Base-by-base conservation (phyloP, 1,139 yeast genomes). In the Pichia sp. region DNA sequence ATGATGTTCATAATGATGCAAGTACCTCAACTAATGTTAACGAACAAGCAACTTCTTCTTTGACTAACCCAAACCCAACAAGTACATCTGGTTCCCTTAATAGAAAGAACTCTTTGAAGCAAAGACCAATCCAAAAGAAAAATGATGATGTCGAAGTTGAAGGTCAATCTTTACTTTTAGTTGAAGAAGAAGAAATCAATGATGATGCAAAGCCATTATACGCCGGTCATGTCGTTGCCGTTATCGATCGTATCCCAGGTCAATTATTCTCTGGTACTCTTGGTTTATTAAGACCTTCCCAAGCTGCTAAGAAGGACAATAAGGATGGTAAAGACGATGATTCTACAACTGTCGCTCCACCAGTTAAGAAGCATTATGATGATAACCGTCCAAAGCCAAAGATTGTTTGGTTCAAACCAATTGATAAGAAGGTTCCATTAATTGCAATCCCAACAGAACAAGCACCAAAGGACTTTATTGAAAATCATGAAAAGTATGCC, bases 381-480 rank as follows among this genome's bases (percentile, higher is more conserved):
- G 50, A 79, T 70, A 57, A 45, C 11, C 40, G 43, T 14, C 48
- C 52, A 54, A 79, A 80, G 35, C 99, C 99, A 35, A 93, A 93
- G 64, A 93, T 93, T 71, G 98, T 93, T 34, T 93, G 99, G 99
- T 93, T 93, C 68, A 93, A 93, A 66, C 99, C 99, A 31, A 90
- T 96, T 2, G 99, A 93, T 66, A 93, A 93, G 68, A 88, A 95
- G 56, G 99, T 93, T 18, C 99, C 99, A 6, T 76, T 93, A 56
- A 91, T 93, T 71, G 99, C 99, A 14, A 93, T 93, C 57, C 99
- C 99, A 38, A 93, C 98, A 3, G 99, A 93, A 63, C 96, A 93
- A 66, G 99, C 97, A 0, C 99, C 99, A 33, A 80, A 79, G 52
- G 98, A 93, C 66, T 91, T 93, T 69, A 94, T 93, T 38, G 96